phyloP scores from a whole-genome alignment of 1,284 basidiomycete species.

The Ganoderma leucocontextum region DNA sequence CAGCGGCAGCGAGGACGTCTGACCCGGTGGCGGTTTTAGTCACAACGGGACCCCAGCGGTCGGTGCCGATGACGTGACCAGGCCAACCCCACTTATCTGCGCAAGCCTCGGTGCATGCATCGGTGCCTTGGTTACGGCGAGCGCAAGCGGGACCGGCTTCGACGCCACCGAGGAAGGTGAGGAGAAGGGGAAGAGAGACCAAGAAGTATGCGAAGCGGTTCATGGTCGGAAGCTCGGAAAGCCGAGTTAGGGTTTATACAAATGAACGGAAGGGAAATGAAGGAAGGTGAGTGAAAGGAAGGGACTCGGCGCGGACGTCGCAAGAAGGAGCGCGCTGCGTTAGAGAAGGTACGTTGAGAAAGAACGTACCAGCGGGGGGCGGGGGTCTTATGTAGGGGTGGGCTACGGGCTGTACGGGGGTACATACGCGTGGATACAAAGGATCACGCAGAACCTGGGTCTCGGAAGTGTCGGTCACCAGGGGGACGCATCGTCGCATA shows the following conservation, averaged over 20 bases:
- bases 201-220: slow-evolving; percentile 48
- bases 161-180: slow-evolving; percentile 43
- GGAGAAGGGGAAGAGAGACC: slow-evolving; percentile 49
- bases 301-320: slow-evolving; percentile 16
- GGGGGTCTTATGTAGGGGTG: slow-evolving; percentile 27
- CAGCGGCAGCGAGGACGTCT: slow-evolving; percentile 39
- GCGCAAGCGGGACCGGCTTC: slow-evolving; percentile 61
- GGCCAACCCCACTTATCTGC: slow-evolving; percentile 60
- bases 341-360: slow-evolving; percentile 25
- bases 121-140: slow-evolving; percentile 44
- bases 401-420: background rate
- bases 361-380: background rate
- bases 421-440: slow-evolving; percentile 27
- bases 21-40: slow-evolving; percentile 39
- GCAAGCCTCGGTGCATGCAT: slow-evolving; percentile 54
- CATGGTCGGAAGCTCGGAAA: slow-evolving; percentile 46
- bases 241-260: slow-evolving; percentile 32
- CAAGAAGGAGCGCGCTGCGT: slow-evolving; percentile 33
- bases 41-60: slow-evolving; percentile 62
- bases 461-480: slow-evolving; percentile 31
- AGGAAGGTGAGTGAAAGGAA: slow-evolving; percentile 29
- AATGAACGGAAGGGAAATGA: slow-evolving; percentile 37
- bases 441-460: slow-evolving; percentile 22
- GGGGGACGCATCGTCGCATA: slow-evolving; percentile 27
- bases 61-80: slow-evolving; percentile 56